A percentile compares a stretch with the other conserved stretches of the same genome.
Evolutionary conservation across 1,284 basidiomycete genomes (phyloP).

Genomic region (Amylostereum chailletii): DNA sequence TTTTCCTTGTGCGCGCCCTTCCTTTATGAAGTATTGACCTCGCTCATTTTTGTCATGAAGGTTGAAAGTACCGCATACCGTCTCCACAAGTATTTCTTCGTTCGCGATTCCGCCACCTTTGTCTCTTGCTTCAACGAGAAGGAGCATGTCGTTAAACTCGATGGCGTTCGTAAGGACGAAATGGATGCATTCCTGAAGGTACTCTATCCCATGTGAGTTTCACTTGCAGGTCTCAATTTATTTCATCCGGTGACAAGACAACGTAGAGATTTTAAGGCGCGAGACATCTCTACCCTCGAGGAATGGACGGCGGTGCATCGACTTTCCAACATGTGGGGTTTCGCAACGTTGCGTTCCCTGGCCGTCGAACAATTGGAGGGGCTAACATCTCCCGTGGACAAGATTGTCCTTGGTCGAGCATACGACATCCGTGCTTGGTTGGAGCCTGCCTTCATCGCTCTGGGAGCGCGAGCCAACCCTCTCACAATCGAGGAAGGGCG

Average conservation of each 20-base stretch:
- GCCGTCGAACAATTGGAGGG: constrained; percentile 23
- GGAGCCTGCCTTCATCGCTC: constrained; percentile 16
- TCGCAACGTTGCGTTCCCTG: constrained; percentile 23
- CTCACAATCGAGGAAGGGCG: constrained; percentile 8
- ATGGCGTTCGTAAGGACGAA: constrained; percentile 9
- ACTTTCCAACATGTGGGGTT: constrained; percentile 24
- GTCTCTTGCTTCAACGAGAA: not conserved
- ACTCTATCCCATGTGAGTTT: constrained; percentile 20
- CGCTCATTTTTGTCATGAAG: constrained; percentile 8
- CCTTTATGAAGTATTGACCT: not conserved
- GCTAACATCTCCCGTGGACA: constrained; percentile 23
- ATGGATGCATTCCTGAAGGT: constrained; percentile 10
- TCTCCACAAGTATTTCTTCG: constrained; percentile 23
- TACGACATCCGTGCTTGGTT: constrained; percentile 25
- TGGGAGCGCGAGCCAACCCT: constrained; percentile 4
- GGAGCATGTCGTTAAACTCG: constrained; percentile 1
- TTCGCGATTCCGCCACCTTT: constrained; percentile 20
- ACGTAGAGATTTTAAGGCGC: constrained; percentile 18
- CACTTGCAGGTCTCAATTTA: not conserved
- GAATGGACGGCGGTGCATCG: constrained; percentile 31
- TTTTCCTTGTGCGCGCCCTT: constrained; percentile 6
- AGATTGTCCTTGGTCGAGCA: constrained; percentile 23
- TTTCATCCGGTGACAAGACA: not conserved
- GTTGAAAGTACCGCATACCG: constrained; percentile 19
- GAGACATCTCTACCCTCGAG: constrained; percentile 21